A percentile compares a stretch with the other conserved stretches of the same genome.
Conservation (phyloP, 164 flowering plant species). For the Magnolia sinica region DNA sequence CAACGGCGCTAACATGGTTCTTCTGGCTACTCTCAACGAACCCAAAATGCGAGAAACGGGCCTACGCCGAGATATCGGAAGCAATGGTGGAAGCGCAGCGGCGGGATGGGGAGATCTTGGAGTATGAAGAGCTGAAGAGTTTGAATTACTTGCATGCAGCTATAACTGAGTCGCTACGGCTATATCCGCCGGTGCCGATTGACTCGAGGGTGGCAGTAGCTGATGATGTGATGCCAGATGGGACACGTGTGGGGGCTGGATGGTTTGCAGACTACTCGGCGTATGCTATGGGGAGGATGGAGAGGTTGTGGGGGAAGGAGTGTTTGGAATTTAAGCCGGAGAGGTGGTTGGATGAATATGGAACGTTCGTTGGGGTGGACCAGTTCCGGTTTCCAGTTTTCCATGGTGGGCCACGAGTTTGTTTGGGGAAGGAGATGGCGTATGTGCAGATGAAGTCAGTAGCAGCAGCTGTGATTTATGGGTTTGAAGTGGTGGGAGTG, state of each 20-base stretch:
- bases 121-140: slow-evolving; percentile 38
- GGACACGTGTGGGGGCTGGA: slow-evolving; percentile 35
- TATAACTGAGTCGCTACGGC: slow-evolving; percentile 39
- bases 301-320: slow-evolving; percentile 49
- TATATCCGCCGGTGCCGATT: slow-evolving; percentile 51
- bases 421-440: slow-evolving; percentile 63
- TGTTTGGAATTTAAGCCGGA: slow-evolving; percentile 50
- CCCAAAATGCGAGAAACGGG: slow-evolving; percentile 22
- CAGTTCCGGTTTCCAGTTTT: slow-evolving; percentile 47
- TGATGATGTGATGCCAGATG: slow-evolving; percentile 43
- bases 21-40: slow-evolving; percentile 43
- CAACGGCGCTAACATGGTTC: slow-evolving; percentile 51
- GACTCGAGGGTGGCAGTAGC: slow-evolving; percentile 27
- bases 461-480: slow-evolving; percentile 35
- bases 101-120: slow-evolving; percentile 10
- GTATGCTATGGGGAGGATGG: slow-evolving; percentile 55
- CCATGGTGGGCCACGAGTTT: slow-evolving; percentile 54
- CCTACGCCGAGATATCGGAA: slow-evolving; percentile 22
- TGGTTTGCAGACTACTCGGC: slow-evolving; percentile 52
- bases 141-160: slow-evolving; percentile 45
- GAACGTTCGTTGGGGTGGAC: slow-evolving; percentile 28
- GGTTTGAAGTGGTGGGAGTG: slow-evolving; percentile 36
- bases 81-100: not conserved
- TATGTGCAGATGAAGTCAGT: slow-evolving; percentile 58
- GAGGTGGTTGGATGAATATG: slow-evolving; percentile 41